Evolutionary conservation across 1,284 basidiomycete genomes (phyloP).

Genomic region (Sporisorium scitamineum): DNA sequence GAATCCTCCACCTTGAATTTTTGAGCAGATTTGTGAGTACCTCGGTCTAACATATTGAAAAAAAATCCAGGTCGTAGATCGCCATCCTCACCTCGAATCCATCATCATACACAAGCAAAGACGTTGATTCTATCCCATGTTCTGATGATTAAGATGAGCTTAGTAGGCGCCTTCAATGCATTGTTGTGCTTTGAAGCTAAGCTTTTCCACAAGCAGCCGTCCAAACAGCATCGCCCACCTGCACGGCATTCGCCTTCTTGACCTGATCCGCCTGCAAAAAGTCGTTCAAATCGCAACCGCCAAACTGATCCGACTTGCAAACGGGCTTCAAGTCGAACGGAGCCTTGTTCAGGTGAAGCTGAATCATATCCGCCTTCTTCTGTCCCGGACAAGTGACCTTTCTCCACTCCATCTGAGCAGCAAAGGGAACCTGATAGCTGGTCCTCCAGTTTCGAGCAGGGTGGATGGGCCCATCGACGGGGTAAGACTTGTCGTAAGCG

Average conservation of each 20-base stretch:
- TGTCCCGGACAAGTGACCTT: slow-evolving; percentile 70
- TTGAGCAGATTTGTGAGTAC: neutral
- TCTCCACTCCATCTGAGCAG: slow-evolving; percentile 73
- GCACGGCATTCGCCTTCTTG: slow-evolving; percentile 21
- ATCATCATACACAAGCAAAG: too few relatives aligned
- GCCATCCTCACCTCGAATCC: too few relatives aligned
- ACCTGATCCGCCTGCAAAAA: slow-evolving; percentile 15
- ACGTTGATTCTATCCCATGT: too few relatives aligned
- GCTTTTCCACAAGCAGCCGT: slow-evolving; percentile 31
- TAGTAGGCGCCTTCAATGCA: too few relatives aligned
- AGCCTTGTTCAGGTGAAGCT: slow-evolving; percentile 72
- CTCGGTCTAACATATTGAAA: neutral
- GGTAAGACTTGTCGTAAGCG: slow-evolving; percentile 63
- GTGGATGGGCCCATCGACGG: slow-evolving; percentile 67
- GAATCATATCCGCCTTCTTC: slow-evolving; percentile 71
- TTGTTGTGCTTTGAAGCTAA: neutral
- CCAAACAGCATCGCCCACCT: slow-evolving; percentile 30
- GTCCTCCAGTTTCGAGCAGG: slow-evolving; percentile 70
- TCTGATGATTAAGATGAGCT: too few relatives aligned
- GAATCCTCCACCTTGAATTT: neutral
- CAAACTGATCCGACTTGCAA: slow-evolving; percentile 27
- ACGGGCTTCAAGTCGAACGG: slow-evolving; percentile 60
- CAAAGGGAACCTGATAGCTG: slow-evolving; percentile 72
- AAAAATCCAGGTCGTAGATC: too few relatives aligned
- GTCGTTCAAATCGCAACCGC: slow-evolving; percentile 22